Evolutionary conservation across 2,329 filamentous ascomycete genomes (phyloP), one percentile per base, ranked within the genome.

Genomic region (Daldinia eschscholtzii): DNA sequence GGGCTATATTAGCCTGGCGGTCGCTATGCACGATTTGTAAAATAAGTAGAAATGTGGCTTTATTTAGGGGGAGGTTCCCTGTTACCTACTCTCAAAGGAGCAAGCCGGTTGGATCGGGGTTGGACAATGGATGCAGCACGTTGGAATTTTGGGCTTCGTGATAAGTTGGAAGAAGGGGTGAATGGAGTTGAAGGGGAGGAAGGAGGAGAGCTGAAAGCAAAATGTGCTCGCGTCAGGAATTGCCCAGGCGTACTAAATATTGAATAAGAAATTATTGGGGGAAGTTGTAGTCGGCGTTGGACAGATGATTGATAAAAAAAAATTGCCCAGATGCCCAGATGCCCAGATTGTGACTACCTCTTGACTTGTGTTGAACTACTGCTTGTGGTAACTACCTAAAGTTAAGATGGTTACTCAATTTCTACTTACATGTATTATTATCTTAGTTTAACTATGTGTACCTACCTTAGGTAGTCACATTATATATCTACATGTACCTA

Each of bases 101-200:
- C n/a, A 46, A 44, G 57, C 48, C 23, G 55, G 53, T 57, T 48
- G 62, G 65, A 58, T 58, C 23, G 33, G 30, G 63, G 63, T 66
- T 61, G 55, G 55, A 69, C 63, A 67, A 67, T 67, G 66, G 61
- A 69, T 65, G 57, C 63, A 55, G 53, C 63, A 69, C 69, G 66
- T 69, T 71, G 63, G 57, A 62, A 65, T 61, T 69, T 41, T 48
- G 61, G 41, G 63, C 50, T 61, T 64, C 57, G 57, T 67, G 57
- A 68, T 66, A 68, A 61, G 65, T 67, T 69, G 61, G 61, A 57
- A 62, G 57, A 57, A 59, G 28, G 41, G 42, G 10, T 39, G 39
- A 18, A 57, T 18, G 26, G 9, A 23, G 37, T 18, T 48, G 44
- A 28, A 57, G 18, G 18, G 33, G 30, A 61, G 37, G 39, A 57